Evolutionary conservation across 495 filamentous ascomycete species (phyloP), one percentile per base, ranked within the genome.

Genomic region (Neurospora pannonica): DNA sequence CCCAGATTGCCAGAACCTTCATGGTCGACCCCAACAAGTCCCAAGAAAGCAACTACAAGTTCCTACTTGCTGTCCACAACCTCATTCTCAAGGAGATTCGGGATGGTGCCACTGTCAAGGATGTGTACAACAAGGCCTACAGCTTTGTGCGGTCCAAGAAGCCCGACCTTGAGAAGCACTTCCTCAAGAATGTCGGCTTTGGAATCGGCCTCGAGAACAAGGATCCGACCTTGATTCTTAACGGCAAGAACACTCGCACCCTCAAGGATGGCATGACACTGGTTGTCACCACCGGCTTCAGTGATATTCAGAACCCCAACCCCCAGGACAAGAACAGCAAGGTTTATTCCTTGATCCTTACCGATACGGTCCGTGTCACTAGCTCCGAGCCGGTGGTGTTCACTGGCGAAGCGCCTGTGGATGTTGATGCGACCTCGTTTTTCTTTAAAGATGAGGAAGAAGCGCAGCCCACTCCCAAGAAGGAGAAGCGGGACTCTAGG

Each of bases 201-300:
- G 96, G 94, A 34, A 94, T 98, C 77, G 96, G 96, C 73, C 94
- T 98, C 54, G 96, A 99, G 85, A 90, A 90, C 70, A 89, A 91
- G 73, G 96, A 99, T 80, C 81, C 87, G 3, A 94, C 92, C 5
- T 87, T 98, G 73, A 79, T 94, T 5, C 85, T 99, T 38, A 97
- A 92, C 79, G 91, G 85, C 72, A 98, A 98, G 83, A 97, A 93
- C 80, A 89, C 85, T 34, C 87, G 94, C 17, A 87, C 89, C 36
- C 82, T 99, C 71, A 96, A 93, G 80, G 97, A 97, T 80, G 97
- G 97, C 76, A 99, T 98, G 96, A 98, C 97, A 5, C 87, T 99
- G 54, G 92, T 90, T 78, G 87, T 99, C 75, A 93, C 91, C 10
- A 92, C 95, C 46, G 94, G 96, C 2, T 91, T 99, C 82, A 91